Percentiles rank a stretch among this genome's conserved stretches.
These are phyloP conservation scores for Quercus glauca DNA, from an alignment of 306 rosid species.

Conservation along the genomic window DNA sequence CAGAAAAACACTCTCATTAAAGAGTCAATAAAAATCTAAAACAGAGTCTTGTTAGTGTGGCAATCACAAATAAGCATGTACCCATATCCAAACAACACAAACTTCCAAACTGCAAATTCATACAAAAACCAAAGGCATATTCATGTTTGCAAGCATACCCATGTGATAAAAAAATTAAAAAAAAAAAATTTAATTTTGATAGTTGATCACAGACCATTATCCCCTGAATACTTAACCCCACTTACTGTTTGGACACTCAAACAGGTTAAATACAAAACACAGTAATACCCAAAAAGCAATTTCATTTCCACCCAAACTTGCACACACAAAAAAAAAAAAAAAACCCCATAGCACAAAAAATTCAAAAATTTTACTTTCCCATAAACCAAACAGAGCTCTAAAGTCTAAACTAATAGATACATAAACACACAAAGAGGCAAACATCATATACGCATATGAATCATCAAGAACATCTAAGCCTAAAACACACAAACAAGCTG, in stretches of 20 bases:
- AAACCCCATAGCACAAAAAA: neutral
- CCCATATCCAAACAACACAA: neutral
- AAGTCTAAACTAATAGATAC: neutral
- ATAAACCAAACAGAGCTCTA: constrained; percentile 2
- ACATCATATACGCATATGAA: neutral
- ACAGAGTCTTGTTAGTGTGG: neutral
- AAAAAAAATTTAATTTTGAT: neutral
- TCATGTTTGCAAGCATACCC: neutral
- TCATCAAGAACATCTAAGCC: neutral
- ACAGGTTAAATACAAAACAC: too few relatives aligned
- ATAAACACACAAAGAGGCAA: neutral
- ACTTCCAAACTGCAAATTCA: neutral
- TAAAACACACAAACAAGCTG: neutral
- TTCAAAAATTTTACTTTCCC: constrained; percentile 7
- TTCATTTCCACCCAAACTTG: too few relatives aligned
- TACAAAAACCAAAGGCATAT: neutral
- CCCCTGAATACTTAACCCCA: too few relatives aligned
- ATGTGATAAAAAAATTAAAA: neutral
- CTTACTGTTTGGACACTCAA: too few relatives aligned
- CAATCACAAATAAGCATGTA: neutral
- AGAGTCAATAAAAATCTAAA: neutral
- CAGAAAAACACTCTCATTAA: neutral
- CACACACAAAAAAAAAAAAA: neutral
- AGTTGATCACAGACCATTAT: neutral
- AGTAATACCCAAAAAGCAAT: neutral